Evolutionary conservation across 352 stramenopile species (phyloP).

Genomic region (Elongisporangium undulatum): DNA sequence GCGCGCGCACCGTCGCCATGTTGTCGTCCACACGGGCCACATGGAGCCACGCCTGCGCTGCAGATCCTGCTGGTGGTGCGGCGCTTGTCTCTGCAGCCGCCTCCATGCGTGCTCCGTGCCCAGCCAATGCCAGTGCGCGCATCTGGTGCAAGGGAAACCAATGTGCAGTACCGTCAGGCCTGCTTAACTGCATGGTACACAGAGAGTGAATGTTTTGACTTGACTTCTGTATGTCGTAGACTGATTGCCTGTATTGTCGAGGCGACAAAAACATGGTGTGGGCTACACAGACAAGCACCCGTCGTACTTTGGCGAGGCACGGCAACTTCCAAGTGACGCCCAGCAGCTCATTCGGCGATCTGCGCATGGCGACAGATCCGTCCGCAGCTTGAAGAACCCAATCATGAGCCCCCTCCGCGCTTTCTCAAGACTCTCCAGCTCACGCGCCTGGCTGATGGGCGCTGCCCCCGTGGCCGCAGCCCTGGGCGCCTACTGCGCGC

Average conservation of each 20-base stretch:
- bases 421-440: constrained; percentile 7
- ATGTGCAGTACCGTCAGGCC: background rate
- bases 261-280: background rate
- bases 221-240: background rate
- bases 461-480: constrained; percentile 19
- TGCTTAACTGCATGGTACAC: background rate
- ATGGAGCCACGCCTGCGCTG: background rate
- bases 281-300: background rate
- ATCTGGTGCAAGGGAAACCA: background rate
- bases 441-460: constrained; percentile 23
- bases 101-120: background rate
- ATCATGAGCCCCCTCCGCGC: constrained; percentile 3
- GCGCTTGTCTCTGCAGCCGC: background rate
- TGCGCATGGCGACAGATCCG: background rate
- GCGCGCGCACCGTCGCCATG: background rate
- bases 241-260: background rate
- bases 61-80: background rate
- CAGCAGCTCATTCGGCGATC: background rate
- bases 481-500: constrained; percentile 16
- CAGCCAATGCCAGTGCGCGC: background rate
- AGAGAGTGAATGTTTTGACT: background rate
- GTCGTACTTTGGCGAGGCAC: background rate
- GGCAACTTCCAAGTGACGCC: background rate
- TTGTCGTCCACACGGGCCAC: background rate
- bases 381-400: background rate